Base-by-base conservation (phyloP, 1,139 yeast genomes). In the Hemisphaericaspora subhashii region DNA sequence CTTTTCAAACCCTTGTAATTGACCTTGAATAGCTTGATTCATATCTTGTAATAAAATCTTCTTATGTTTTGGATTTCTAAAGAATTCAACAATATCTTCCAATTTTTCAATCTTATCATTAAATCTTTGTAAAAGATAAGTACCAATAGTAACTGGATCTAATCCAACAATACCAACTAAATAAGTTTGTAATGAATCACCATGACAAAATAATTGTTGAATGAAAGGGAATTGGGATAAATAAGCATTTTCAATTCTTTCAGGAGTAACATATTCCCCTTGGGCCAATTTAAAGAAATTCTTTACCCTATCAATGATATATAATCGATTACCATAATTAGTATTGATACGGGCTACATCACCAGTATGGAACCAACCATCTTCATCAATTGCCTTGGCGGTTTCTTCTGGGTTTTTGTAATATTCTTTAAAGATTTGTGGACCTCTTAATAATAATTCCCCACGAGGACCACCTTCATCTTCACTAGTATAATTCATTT, bases 141-240 rank as follows among this genome's bases (percentile, higher is more conserved):
- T 41, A 10, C 37, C 40, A 26, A 52, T 46, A 8, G 48, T 42
- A 5, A 41, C 47, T 13, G 61, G 62, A 36, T 67, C 68, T 43
- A 84, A 65, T 15, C 90, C 90, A 29, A 78, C 63, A 39, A 85
- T 62, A 11, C 81, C 89, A 9, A 86, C 84, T 47, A 86, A 62
- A 51, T 55, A 83, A 3, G 77, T 70, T 51, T 79, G 67, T 20
- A 76, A 58, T 0, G 89, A 75, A 51, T 82, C 80, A n/a, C 94
- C 94, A 53, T 83, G 70, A 17, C 64, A 60, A 42, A 54, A 70
- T 14, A 68, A 45, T 53, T 70, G 76, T 22, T 54, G 50, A 25
- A 68, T 48, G 20, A 55, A 39, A 6, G 74, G 63, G 39, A 63
- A 64, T 22, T 54, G 47, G 1, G 70, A 57, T 37, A 65, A 56